Conservation (phyloP, 345 rosid species). For the Salix koriyanagi region DNA sequence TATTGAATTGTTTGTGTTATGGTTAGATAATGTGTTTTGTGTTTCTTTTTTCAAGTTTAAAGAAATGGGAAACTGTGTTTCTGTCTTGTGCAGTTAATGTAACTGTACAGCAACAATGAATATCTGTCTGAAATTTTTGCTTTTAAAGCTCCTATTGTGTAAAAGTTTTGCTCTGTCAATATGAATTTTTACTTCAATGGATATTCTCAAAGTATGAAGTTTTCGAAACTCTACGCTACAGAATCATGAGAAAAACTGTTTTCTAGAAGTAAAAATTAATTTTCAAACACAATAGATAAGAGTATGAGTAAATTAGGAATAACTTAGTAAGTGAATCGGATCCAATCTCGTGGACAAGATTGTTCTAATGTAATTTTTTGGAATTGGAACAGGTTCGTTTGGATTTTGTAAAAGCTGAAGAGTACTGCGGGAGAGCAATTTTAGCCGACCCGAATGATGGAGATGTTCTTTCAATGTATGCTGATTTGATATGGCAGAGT, state of each 20-base stretch:
- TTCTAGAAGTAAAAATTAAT: background rate
- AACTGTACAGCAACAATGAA: background rate
- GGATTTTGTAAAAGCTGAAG: conserved; percentile 67
- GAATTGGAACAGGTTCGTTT: conserved; percentile 50
- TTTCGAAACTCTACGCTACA: background rate
- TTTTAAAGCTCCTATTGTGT: background rate
- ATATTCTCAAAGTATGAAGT: background rate
- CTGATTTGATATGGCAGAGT: conserved; percentile 71
- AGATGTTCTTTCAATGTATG: conserved; percentile 71
- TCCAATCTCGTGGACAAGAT: background rate
- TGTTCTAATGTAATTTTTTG: background rate
- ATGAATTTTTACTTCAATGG: background rate
- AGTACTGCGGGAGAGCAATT: conserved; percentile 79
- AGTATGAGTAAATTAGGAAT: background rate
- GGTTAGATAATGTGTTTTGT: background rate
- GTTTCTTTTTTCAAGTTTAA: background rate
- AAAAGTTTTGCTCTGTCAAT: background rate
- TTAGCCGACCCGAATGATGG: conserved; percentile 61
- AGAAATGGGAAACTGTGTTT: background rate
- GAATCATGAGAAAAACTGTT: background rate
- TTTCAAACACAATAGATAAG: background rate
- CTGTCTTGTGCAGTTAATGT: background rate
- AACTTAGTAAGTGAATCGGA: background rate
- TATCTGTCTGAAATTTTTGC: background rate
- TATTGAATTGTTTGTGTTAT: background rate